These are phyloP conservation scores for Boletus mariae DNA, from an alignment of 1,284 basidiomycete species.

Conservation along the genomic window DNA sequence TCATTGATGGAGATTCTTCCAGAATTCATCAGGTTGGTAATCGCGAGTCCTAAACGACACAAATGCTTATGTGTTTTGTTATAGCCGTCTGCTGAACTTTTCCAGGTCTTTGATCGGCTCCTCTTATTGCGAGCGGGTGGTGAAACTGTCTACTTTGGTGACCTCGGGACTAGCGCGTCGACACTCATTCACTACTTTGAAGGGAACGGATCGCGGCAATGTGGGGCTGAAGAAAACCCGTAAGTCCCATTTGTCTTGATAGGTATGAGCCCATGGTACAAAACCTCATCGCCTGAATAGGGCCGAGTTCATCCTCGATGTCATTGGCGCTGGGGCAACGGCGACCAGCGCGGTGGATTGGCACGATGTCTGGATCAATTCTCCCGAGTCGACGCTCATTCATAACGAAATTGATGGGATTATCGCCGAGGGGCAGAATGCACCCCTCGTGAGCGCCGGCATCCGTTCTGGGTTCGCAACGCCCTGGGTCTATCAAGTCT, in stretches of 20 bases:
- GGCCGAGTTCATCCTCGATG: constrained; percentile 68
- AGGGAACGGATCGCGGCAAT: constrained; percentile 49
- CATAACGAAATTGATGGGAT: constrained; percentile 40
- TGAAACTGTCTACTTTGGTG: constrained; percentile 75
- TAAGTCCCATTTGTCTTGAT: constrained; percentile 3
- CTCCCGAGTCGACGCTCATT: constrained; percentile 35
- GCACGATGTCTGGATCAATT: constrained; percentile 43
- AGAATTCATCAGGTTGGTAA: constrained; percentile 28
- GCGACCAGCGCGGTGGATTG: constrained; percentile 45
- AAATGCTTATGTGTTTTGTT: constrained; percentile 21
- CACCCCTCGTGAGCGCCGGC: constrained; percentile 31
- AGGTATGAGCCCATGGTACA: background rate
- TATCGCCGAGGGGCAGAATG: constrained; percentile 35
- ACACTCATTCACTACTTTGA: constrained; percentile 71
- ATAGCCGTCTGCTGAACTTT: constrained; percentile 68
- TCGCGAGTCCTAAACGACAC: background rate
- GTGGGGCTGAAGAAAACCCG: constrained; percentile 44
- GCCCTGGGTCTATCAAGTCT: constrained; percentile 47
- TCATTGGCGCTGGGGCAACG: constrained; percentile 63
- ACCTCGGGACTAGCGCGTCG: constrained; percentile 57
- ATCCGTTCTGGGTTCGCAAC: constrained; percentile 51
- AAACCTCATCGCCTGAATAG: constrained; percentile 30
- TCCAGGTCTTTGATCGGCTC: constrained; percentile 64
- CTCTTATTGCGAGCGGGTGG: constrained; percentile 66
- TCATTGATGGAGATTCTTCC: background rate